Conservation (phyloP, 371 early-diverging fungal genomes). For the Encephalitozoon cuniculi region DNA sequence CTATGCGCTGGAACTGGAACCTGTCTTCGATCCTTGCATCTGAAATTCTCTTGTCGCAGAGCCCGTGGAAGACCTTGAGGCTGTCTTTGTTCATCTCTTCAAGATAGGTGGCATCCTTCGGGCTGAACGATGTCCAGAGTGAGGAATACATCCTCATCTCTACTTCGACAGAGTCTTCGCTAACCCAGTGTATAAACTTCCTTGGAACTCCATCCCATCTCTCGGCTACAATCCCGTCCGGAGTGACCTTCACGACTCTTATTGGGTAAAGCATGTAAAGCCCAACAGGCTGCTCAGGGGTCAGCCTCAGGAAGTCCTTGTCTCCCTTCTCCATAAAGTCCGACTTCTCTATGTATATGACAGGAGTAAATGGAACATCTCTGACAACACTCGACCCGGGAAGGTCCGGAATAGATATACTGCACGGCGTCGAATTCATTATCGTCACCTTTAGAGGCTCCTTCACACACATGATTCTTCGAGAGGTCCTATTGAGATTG, state of each 20-base stretch:
- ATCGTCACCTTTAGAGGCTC: constrained; percentile 78
- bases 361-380: constrained; percentile 28
- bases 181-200: constrained; percentile 95
- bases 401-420: background rate
- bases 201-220: constrained; percentile 67
- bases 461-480: constrained; percentile 77
- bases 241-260: constrained; percentile 67
- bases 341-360: constrained; percentile 73
- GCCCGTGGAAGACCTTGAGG: constrained; percentile 66
- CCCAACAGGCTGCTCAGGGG: constrained; percentile 81
- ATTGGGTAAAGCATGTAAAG: constrained; percentile 75
- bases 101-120: constrained; percentile 75
- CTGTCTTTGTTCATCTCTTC: constrained; percentile 77
- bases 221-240: constrained; percentile 27
- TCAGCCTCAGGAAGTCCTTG: constrained; percentile 82
- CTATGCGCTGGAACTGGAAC: constrained; percentile 87
- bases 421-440: constrained; percentile 62
- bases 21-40: constrained; percentile 68
- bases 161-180: constrained; percentile 66
- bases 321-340: constrained; percentile 72
- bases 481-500: constrained; percentile 76
- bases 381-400: background rate
- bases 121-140: constrained; percentile 76
- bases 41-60: constrained; percentile 73
- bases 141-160: constrained; percentile 74